These are phyloP conservation scores for Sistotremastrum suecicum DNA, from an alignment of 768 basidiomycete genomes.

Conservation along the genomic window DNA sequence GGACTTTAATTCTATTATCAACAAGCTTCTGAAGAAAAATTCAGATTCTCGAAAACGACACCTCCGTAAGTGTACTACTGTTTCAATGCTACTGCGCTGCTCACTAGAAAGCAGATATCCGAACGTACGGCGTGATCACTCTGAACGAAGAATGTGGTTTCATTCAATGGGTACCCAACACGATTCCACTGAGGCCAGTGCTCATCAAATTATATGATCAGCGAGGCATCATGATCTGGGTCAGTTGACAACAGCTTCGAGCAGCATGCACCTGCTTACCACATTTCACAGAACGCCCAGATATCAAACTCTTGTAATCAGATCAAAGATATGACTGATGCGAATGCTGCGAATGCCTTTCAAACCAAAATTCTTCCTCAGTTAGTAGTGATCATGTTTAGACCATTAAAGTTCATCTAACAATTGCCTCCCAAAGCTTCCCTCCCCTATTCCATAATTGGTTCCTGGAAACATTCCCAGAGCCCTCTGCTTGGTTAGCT, in stretches of 20 bases:
- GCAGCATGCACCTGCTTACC: background rate
- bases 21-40: slow-evolving; percentile 86
- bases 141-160: slow-evolving; percentile 96
- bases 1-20: slow-evolving; percentile 97
- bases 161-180: slow-evolving; percentile 97
- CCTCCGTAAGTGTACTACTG: slow-evolving; percentile 43
- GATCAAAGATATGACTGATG: slow-evolving; percentile 36
- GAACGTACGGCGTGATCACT: slow-evolving; percentile 97
- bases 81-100: background rate
- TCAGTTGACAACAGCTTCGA: slow-evolving; percentile 16
- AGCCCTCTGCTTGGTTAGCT: slow-evolving; percentile 87
- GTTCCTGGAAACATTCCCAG: slow-evolving; percentile 95
- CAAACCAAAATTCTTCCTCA: slow-evolving; percentile 35
- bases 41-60: slow-evolving; percentile 86
- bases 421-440: slow-evolving; percentile 27
- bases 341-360: slow-evolving; percentile 39
- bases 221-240: slow-evolving; percentile 32
- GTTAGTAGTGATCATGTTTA: slow-evolving; percentile 24
- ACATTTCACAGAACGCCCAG: slow-evolving; percentile 20
- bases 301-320: slow-evolving; percentile 33
- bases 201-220: slow-evolving; percentile 54
- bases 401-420: background rate
- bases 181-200: slow-evolving; percentile 66
- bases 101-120: slow-evolving; percentile 46
- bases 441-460: slow-evolving; percentile 91